Conservation (phyloP, 345 rosid genomes). For the Boechera stricta region DNA sequence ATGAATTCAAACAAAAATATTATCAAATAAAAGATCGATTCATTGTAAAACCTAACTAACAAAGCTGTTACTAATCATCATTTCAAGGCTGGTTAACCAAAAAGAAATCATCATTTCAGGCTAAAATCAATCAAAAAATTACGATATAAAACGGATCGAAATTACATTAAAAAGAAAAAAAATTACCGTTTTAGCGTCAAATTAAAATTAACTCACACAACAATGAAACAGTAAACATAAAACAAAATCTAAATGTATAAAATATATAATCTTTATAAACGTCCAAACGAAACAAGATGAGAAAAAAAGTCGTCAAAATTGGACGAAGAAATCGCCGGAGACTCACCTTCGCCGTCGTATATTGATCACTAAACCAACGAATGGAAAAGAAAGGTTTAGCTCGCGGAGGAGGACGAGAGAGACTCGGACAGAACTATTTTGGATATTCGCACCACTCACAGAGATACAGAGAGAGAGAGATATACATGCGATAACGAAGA, state of each 20-base stretch:
- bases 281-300: not conserved
- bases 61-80: not conserved
- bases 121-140: not conserved
- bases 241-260: not conserved
- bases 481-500: not conserved
- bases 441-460: conserved; percentile 34
- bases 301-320: not conserved
- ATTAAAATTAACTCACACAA: not conserved
- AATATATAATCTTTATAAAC: not conserved
- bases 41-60: not conserved
- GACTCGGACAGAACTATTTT: conserved; percentile 20
- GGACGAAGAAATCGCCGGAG: not conserved
- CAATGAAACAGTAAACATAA: conserved; percentile 22
- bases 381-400: conserved; percentile 2
- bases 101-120: not conserved
- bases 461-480: conserved; percentile 21
- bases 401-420: conserved; percentile 7
- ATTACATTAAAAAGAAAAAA: not conserved
- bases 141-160: not conserved
- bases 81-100: not conserved
- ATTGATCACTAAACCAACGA: not conserved
- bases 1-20: not conserved
- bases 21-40: not conserved
- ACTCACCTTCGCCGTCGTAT: conserved; percentile 28
- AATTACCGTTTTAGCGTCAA: not conserved